These are phyloP conservation scores for Jaenimonas drosophilae DNA, from an alignment of 208 protist genomes.

Conservation along the genomic window DNA sequence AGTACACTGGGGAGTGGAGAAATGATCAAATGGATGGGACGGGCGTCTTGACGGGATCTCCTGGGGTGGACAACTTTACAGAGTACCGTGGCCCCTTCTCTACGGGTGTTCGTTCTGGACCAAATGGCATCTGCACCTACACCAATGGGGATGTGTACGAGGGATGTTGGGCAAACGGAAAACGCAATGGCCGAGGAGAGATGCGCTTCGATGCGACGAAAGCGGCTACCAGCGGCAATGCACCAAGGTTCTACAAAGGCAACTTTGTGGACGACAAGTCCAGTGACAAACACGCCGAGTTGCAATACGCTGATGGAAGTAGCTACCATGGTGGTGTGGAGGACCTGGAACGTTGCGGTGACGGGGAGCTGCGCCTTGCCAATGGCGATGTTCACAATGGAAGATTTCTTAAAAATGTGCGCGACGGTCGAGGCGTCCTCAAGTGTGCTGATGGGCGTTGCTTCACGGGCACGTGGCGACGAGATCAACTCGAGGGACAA, in stretches of 20 bases:
- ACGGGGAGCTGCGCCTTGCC: conserved; percentile 33
- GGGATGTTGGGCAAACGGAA: conserved; percentile 46
- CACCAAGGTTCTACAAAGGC: conserved; percentile 37
- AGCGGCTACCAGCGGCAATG: background rate
- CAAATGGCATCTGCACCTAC: conserved; percentile 51
- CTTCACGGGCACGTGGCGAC: conserved; percentile 47
- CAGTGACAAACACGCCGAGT: conserved; percentile 10
- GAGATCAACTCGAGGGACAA: conserved; percentile 33
- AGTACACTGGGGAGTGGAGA: conserved; percentile 76
- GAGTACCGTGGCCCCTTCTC: conserved; percentile 65
- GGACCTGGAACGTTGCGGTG: conserved; percentile 38
- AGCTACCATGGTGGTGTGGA: conserved; percentile 40
- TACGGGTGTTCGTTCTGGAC: conserved; percentile 37
- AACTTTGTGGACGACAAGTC: conserved; percentile 39
- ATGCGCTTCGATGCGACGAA: conserved; percentile 17
- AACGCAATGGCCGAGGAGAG: conserved; percentile 57
- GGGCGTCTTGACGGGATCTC: conserved; percentile 37
- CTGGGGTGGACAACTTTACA: conserved; percentile 42
- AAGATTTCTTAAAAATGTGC: conserved; percentile 28
- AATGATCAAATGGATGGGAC: conserved; percentile 71
- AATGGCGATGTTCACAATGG: conserved; percentile 54
- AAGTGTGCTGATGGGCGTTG: conserved; percentile 14
- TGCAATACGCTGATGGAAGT: conserved; percentile 61
- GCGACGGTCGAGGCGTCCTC: conserved; percentile 45
- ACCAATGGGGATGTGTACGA: conserved; percentile 66